A percentile compares a stretch with the other conserved stretches of the same genome.
Evolutionary conservation across 192 early-diverging fungal genomes (phyloP).

Genomic region (Rhizoclosmatium sp.): DNA sequence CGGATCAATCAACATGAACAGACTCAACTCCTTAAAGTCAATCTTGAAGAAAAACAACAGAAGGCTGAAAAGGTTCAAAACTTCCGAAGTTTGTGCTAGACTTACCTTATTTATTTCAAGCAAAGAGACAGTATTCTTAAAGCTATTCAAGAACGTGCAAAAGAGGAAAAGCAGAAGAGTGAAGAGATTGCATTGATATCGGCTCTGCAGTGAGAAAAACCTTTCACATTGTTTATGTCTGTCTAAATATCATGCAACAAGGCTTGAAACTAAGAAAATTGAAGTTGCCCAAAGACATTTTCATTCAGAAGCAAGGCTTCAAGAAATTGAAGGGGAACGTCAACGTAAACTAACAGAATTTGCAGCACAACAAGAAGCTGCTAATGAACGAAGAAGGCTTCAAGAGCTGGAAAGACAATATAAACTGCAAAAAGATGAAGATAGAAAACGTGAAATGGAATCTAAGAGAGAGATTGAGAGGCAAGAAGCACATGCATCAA

Average conservation of each 20-base stretch:
- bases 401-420: conserved; percentile 37
- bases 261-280: conserved; percentile 42
- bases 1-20: conserved; percentile 26
- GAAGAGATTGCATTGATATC: conserved; percentile 39
- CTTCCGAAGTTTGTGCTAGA: conserved; percentile 10
- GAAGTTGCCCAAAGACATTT: conserved; percentile 46
- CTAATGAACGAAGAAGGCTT: conserved; percentile 34
- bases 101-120: conserved; percentile 16
- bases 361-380: conserved; percentile 43
- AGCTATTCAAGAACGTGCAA: conserved; percentile 47
- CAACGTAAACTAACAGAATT: conserved; percentile 27
- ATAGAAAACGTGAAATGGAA: conserved; percentile 41
- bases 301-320: conserved; percentile 33
- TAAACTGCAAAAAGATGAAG: conserved; percentile 38
- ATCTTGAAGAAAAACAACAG: conserved; percentile 43
- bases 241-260: not conserved
- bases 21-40: conserved; percentile 37
- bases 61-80: conserved; percentile 41
- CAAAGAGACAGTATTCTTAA: conserved; percentile 36
- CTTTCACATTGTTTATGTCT: conserved; percentile 12
- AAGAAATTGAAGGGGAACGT: conserved; percentile 40
- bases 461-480: conserved; percentile 33
- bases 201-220: conserved; percentile 19
- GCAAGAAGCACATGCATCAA: conserved; percentile 22
- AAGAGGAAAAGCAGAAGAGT: conserved; percentile 40